Percentiles rank a stretch among this genome's conserved stretches.
phyloP scores from a whole-genome alignment of 78 protist species.

The Anaeramoeba flamelloides region DNA sequence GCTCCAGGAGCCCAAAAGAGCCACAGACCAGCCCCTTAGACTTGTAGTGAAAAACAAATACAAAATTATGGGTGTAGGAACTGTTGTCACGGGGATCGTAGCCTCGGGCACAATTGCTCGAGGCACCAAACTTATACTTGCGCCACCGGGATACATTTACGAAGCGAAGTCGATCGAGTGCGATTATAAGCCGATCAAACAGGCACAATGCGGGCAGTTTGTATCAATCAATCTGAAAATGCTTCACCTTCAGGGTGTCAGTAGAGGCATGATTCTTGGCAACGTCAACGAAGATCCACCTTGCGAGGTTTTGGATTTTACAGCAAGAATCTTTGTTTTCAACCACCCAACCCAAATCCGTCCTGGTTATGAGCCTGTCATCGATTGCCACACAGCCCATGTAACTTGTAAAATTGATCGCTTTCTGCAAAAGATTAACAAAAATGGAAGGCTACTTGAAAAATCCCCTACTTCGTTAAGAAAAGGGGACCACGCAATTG shows the following conservation, averaged over 20 bases:
- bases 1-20: conserved; percentile 34
- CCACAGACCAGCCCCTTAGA: conserved; percentile 69
- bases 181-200: neutral
- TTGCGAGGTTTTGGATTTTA: neutral
- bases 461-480: neutral
- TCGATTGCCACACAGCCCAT: conserved; percentile 8
- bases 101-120: conserved; percentile 60
- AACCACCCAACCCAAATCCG: conserved; percentile 5
- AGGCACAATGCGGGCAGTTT: neutral
- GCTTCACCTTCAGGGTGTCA: neutral
- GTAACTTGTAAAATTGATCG: neutral
- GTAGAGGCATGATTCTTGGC: no score
- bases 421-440: neutral
- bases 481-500: conserved; percentile 10
- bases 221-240: neutral
- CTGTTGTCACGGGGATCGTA: conserved; percentile 81
- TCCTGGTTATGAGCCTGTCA: conserved; percentile 8
- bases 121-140: neutral
- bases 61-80: conserved; percentile 81
- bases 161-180: conserved; percentile 36
- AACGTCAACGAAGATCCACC: neutral
- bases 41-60: conserved; percentile 76
- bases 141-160: conserved; percentile 36
- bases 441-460: conserved; percentile 1
- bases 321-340: neutral